Base-by-base conservation (phyloP, 805 yeast species). In the Saccharomyces eubayanus region DNA sequence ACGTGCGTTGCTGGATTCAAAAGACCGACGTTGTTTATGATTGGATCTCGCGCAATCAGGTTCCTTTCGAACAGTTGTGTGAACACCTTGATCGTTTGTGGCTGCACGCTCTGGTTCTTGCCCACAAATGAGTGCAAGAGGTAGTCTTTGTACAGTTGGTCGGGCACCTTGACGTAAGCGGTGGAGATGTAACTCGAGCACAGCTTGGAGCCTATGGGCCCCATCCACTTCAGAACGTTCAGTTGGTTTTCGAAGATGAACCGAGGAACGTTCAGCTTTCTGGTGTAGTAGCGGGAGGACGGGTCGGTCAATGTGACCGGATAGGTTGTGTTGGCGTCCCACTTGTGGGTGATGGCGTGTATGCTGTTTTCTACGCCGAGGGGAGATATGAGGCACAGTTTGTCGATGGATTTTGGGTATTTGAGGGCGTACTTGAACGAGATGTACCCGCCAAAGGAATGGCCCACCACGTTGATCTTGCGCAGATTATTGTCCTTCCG, bases 361-460 rank as follows among this genome's bases (percentile, higher is more conserved):
- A 85, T 77, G 49, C 80, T 81, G 47, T 88, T 73, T 60, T 88
- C 95, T 20, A 87, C 82, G 0, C 96, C 96, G 0, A 85, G 87
- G 0, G 96, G 96, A 11, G 89, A 83, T 2, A 85, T 77, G 27
- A 87, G 71, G 2, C 85, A 73, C 58, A 88, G 68, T 55, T 78
- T 77, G 14, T 75, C 69, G 6, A 88, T 74, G 4, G 74, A 64
- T 0, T 77, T 64, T 0, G 90, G 89, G 60, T 84, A 76, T 56
- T 73, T 79, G 46, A 82, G 63, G 1, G 87, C 75, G 65, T 85
- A 87, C 6, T 83, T 78, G 49, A 80, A 79, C 0, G 88, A 79
- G 71, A 89, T 72, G 60, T 85, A 84, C 0, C 89, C 94, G 31
- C 96, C 96, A 58, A 81, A 82, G 0, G 95, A 87, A 67, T 88